phyloP scores from a whole-genome alignment of 345 rosid genomes.

The Geranium brycei region DNA sequence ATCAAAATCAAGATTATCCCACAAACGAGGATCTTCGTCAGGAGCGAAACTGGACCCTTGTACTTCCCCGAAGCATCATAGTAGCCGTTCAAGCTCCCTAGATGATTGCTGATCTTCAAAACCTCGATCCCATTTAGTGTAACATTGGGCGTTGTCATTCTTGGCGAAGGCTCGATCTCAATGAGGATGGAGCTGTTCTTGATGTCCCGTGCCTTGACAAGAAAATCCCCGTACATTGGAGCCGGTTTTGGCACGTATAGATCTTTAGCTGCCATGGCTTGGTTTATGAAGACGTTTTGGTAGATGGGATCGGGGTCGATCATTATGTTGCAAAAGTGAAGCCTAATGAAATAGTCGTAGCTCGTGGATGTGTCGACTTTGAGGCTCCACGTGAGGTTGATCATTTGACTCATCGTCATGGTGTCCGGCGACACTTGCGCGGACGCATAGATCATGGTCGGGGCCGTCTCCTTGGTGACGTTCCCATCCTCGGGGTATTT shows the following conservation, averaged over 20 bases:
- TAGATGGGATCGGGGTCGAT: slow-evolving; percentile 53
- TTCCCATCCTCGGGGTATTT: slow-evolving; percentile 31
- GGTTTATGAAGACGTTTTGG: slow-evolving; percentile 56
- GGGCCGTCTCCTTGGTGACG: slow-evolving; percentile 40
- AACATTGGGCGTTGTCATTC: slow-evolving; percentile 33
- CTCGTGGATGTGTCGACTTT: slow-evolving; percentile 39
- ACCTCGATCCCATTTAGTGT: slow-evolving; percentile 71
- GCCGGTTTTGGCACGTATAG: slow-evolving; percentile 53
- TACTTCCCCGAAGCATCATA: slow-evolving; percentile 25
- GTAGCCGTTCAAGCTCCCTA: slow-evolving; percentile 46
- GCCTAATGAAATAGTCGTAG: slow-evolving; percentile 35
- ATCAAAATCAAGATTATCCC: too few species aligned
- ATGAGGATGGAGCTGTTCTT: slow-evolving; percentile 35
- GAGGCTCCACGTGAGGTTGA: slow-evolving; percentile 69
- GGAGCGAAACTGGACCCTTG: slow-evolving; percentile 5
- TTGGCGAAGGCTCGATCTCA: slow-evolving; percentile 51
- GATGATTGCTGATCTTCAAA: slow-evolving; percentile 51
- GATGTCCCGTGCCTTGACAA: slow-evolving; percentile 34
- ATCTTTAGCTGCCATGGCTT: slow-evolving; percentile 20
- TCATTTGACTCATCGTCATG: slow-evolving; percentile 31
- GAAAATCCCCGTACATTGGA: slow-evolving; percentile 44
- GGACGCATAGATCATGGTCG: slow-evolving; percentile 39
- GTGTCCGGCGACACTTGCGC: slow-evolving; percentile 46
- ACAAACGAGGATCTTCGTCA: slow-evolving; percentile 39
- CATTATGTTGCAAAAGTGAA: slow-evolving; percentile 76